Percentiles rank a stretch among this genome's conserved stretches.
Conservation (phyloP, 2,329 filamentous ascomycete species). For the Aspergillus tubingensis region DNA sequence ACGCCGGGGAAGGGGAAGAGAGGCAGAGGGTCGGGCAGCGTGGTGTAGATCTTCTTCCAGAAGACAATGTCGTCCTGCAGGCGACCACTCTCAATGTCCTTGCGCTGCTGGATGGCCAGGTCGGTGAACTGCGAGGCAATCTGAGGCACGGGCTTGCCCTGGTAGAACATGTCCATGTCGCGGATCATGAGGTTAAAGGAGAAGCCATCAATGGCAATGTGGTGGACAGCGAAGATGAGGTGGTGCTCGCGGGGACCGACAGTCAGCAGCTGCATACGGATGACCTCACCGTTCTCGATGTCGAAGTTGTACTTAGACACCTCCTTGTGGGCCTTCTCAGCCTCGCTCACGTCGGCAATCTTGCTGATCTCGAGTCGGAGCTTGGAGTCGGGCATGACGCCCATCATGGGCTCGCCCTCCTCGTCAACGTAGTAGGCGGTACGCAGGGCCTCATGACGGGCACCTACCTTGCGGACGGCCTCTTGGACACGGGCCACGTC, state of each 20-base stretch:
- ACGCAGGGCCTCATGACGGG: not conserved
- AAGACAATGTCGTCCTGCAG: constrained; percentile 22
- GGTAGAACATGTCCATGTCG: constrained; percentile 22
- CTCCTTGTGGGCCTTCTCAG: too few relatives aligned
- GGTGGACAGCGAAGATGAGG: constrained; percentile 35
- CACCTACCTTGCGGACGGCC: not conserved
- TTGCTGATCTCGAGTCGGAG: not conserved
- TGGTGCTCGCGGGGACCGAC: constrained; percentile 14
- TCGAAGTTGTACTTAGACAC: too few relatives aligned
- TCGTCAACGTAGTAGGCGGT: not conserved
- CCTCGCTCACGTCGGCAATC: too few relatives aligned
- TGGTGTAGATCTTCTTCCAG: constrained; percentile 35
- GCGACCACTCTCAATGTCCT: not conserved
- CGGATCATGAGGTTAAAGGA: constrained; percentile 27
- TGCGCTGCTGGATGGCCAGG: not conserved
- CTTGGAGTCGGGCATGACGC: not conserved
- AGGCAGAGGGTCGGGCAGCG: constrained; percentile 31
- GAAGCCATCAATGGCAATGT: constrained; percentile 38
- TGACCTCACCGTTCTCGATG: too few relatives aligned
- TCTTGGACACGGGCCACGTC: not conserved
- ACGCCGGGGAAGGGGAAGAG: constrained; percentile 35
- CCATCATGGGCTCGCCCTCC: not conserved
- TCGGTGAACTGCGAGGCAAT: too few relatives aligned
- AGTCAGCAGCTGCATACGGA: constrained; percentile 19
- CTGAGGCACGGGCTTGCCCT: not conserved